Evolutionary conservation across 2,329 filamentous ascomycete species (phyloP), one percentile per base, ranked within the genome.

Genomic region (Hypoxylon rubiginosum): DNA sequence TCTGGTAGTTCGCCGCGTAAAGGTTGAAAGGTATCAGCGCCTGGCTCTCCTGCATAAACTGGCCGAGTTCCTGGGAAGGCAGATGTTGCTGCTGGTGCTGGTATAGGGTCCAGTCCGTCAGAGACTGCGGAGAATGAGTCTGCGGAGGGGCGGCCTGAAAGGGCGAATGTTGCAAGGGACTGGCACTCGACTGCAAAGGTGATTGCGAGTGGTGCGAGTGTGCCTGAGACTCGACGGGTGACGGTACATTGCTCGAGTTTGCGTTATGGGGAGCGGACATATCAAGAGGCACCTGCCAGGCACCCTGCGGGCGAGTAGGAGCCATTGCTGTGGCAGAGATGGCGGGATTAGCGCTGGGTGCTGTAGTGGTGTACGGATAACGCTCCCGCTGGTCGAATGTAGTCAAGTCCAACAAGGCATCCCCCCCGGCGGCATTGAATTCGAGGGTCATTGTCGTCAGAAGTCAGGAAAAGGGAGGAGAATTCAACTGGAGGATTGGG

Each of bases 101-200:
- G 59, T 86, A 84, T 55, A 90, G 82, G 21, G 88, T 84, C 87
- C 88, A 90, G 79, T 90, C 87, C 50, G 86, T 85, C 68, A 90
- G 34, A 39, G 34, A 39, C 6, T 79, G 78, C 10, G 82, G 78
- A 32, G 83, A 78, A 69, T 82, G 83, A 13, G 84, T 80, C 73
- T 86, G 86, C 58, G 81, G 79, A 46, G 83, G 77, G 51, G 82
- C 71, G 32, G 58, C 78, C 73, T 85, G 84, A 74, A 84, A 88
- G 3, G 86, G 85, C 69, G 86, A 88, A 32, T 85, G 84, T 63
- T 87, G 84, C 63, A 84, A 70, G 11, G 82, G 84, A 73, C 85
- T 88, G 51, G 86, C 85, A 68, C 79, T 80, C 71, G 82, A 81
- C 58, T 83, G 83, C 15, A 84, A 79, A 55, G 85, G 83, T 60